These are phyloP conservation scores for Ophiosphaerella korrae DNA, from an alignment of 2,329 filamentous ascomycete species.

Conservation along the genomic window DNA sequence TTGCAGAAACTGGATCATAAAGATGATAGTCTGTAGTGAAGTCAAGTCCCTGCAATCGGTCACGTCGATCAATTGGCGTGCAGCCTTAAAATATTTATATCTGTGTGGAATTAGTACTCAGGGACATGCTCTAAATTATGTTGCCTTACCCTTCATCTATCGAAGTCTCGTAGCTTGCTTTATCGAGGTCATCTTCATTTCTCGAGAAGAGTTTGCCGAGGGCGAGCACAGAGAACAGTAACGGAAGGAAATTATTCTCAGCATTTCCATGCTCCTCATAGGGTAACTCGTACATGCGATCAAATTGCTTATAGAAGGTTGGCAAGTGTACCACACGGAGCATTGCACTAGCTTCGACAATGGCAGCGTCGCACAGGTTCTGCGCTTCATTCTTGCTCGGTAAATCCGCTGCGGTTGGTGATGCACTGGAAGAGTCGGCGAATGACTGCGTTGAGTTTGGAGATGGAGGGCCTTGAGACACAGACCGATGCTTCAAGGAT, in stretches of 20 bases:
- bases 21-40: conserved; percentile 57
- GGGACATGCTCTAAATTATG: background rate
- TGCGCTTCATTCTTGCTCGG: conserved; percentile 66
- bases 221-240: conserved; percentile 56
- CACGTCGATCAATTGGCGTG: conserved; percentile 57
- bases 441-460: conserved; percentile 71
- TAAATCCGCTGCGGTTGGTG: conserved; percentile 60
- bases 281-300: conserved; percentile 75
- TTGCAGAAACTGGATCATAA: conserved; percentile 60
- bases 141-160: conserved; percentile 53
- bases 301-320: conserved; percentile 76
- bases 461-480: conserved; percentile 69
- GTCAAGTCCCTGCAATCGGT: conserved; percentile 58
- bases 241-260: conserved; percentile 55
- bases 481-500: conserved; percentile 60
- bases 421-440: conserved; percentile 49
- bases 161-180: conserved; percentile 51
- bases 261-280: conserved; percentile 52
- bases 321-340: conserved; percentile 81
- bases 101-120: conserved; percentile 32
- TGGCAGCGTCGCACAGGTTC: conserved; percentile 62
- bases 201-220: conserved; percentile 55
- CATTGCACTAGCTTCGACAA: conserved; percentile 67
- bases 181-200: conserved; percentile 43
- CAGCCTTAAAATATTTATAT: conserved; percentile 56